Percentiles rank a stretch among this genome's conserved stretches.
These are phyloP conservation scores for Globisporangium perplexum DNA, from an alignment of 352 stramenopile species.

Conservation along the genomic window DNA sequence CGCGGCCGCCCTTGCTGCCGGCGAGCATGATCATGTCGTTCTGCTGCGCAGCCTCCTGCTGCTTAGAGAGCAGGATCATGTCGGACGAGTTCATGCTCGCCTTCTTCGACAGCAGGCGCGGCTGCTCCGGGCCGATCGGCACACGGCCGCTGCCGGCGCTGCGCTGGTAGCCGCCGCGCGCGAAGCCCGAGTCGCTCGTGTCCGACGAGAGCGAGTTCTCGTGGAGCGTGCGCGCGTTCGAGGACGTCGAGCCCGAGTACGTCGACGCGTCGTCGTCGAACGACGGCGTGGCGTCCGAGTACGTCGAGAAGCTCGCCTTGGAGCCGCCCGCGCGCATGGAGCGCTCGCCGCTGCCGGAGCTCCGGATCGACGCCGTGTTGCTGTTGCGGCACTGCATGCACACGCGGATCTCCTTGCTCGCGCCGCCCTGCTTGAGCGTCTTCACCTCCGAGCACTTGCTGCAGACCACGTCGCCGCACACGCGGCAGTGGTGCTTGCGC, in stretches of 20 bases:
- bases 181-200: slow-evolving; percentile 34
- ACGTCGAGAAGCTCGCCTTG: slow-evolving; percentile 43
- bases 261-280: slow-evolving; percentile 39
- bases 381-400: slow-evolving; percentile 58
- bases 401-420: slow-evolving; percentile 74
- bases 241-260: slow-evolving; percentile 21
- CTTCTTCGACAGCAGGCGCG: slow-evolving; percentile 11
- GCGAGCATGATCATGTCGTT: slow-evolving; percentile 62
- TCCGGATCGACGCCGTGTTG: slow-evolving; percentile 56
- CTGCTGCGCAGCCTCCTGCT: slow-evolving; percentile 10
- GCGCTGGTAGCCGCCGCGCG: slow-evolving; percentile 32
- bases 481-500: slow-evolving; percentile 80
- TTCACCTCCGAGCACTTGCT: slow-evolving; percentile 83
- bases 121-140: slow-evolving; percentile 17
- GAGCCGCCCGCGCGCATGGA: slow-evolving; percentile 19
- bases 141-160: slow-evolving; percentile 8
- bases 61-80: slow-evolving; percentile 22
- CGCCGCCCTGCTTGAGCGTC: slow-evolving; percentile 49
- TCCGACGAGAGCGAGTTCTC: slow-evolving; percentile 58
- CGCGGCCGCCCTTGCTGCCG: slow-evolving; percentile 6
- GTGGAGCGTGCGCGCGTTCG: slow-evolving; percentile 24
- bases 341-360: slow-evolving; percentile 27
- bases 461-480: slow-evolving; percentile 82
- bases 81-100: slow-evolving; percentile 17
- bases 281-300: slow-evolving; percentile 37